Evolutionary conservation across 2,329 filamentous ascomycete genomes (phyloP).

Genomic region (Cercospora zeae-maydis): DNA sequence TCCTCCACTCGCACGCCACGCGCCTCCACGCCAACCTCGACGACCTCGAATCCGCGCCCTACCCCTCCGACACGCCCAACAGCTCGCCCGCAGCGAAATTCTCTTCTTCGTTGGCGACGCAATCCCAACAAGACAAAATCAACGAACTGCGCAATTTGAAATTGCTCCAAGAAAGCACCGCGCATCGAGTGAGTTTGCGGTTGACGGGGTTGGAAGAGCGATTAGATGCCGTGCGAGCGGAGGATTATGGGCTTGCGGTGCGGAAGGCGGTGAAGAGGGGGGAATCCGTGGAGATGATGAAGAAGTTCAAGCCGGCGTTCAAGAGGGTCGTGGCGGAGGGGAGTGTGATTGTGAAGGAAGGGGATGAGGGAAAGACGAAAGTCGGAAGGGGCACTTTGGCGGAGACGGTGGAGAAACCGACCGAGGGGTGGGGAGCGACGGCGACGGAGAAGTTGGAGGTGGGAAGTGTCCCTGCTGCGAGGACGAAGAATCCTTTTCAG

Average conservation of each 20-base stretch:
- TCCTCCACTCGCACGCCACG: not conserved
- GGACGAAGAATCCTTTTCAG: not conserved
- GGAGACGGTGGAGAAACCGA: not conserved
- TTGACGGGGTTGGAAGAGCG: not conserved
- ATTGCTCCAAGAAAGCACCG: not conserved
- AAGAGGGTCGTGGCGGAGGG: not conserved
- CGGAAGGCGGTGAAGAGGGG: not conserved
- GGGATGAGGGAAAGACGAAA: not conserved
- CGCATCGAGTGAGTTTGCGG: not conserved
- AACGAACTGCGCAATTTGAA: not conserved
- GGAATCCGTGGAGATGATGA: not conserved
- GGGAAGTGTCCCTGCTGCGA: not conserved
- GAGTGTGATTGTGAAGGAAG: not conserved
- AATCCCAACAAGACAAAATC: not conserved
- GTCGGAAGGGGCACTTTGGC: not conserved
- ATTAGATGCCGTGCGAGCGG: not conserved
- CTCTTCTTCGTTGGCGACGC: not conserved
- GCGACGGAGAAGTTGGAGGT: not conserved
- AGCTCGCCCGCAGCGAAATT: not conserved
- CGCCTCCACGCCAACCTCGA: constrained; percentile 5
- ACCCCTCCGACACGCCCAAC: not conserved
- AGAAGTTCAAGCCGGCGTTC: not conserved
- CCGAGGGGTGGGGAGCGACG: not conserved
- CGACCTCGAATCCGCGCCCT: constrained; percentile 4
- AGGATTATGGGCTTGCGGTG: not conserved